These are phyloP conservation scores for Spergularia azorica DNA, from an alignment of 179 eudicot genomes.

Conservation along the genomic window DNA sequence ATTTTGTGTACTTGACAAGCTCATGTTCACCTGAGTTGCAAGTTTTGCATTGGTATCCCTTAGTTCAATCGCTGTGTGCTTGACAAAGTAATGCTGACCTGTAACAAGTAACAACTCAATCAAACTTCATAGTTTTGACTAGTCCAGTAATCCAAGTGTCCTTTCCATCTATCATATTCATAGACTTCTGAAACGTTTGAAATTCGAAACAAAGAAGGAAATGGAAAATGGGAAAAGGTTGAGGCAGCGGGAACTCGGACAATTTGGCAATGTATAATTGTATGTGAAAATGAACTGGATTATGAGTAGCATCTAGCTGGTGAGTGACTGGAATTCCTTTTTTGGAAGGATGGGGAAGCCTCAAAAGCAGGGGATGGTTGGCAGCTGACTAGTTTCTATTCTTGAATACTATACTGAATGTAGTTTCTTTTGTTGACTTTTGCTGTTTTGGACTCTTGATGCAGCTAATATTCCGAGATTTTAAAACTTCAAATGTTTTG, in stretches of 20 bases:
- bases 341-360: not conserved
- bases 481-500: conserved; percentile 49
- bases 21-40: not conserved
- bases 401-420: not conserved
- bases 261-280: not conserved
- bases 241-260: too few relatives aligned
- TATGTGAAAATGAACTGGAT: not conserved
- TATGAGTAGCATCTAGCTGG: not conserved
- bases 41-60: not conserved
- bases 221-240: too few relatives aligned
- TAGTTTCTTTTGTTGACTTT: conserved; percentile 21
- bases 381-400: too few relatives aligned
- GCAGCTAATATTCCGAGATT: conserved; percentile 56
- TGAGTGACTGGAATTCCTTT: not conserved
- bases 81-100: conserved; percentile 9
- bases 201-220: not conserved
- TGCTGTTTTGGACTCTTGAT: not conserved
- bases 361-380: not conserved
- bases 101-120: not conserved
- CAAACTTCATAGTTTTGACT: not conserved
- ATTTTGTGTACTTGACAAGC: not conserved
- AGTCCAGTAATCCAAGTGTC: not conserved
- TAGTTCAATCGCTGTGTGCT: conserved; percentile 25
- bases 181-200: not conserved
- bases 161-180: not conserved